phyloP scores from a whole-genome alignment of 441 rosid genomes.

The Breynia disticha region DNA sequence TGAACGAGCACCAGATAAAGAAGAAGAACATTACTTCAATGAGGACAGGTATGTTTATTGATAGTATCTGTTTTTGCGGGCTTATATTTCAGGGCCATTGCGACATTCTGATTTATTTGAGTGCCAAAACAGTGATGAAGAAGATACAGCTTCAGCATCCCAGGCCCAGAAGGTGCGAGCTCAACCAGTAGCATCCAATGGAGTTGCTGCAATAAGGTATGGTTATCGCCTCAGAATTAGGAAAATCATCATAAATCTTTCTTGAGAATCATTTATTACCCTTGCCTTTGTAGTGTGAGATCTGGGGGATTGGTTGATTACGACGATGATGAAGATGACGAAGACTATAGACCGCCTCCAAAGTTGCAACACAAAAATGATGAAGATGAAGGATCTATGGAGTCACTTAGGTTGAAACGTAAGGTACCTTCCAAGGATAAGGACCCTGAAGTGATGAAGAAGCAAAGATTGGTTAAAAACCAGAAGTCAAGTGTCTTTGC shows the following conservation, averaged over 20 bases:
- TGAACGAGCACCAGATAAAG: conserved; percentile 91
- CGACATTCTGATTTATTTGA: conserved; percentile 3
- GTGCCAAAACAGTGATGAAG: conserved; percentile 66
- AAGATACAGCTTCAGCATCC: conserved; percentile 81
- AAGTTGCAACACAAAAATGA: conserved; percentile 54
- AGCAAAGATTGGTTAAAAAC: conserved; percentile 51
- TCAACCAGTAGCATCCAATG: conserved; percentile 60
- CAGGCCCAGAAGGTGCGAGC: conserved; percentile 40
- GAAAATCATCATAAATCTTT: not conserved
- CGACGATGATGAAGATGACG: conserved; percentile 94
- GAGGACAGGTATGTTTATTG: conserved; percentile 60
- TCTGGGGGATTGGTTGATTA: conserved; percentile 89
- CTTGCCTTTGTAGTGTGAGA: conserved; percentile 38
- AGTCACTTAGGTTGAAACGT: conserved; percentile 61
- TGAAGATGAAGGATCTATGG: conserved; percentile 69
- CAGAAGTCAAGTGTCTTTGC: conserved; percentile 64
- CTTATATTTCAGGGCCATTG: not conserved
- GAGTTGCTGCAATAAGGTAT: conserved; percentile 66
- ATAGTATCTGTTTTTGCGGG: not conserved
- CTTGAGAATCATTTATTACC: conserved; percentile 9
- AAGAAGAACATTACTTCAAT: conserved; percentile 96
- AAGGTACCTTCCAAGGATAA: conserved; percentile 51
- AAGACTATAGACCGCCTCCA: conserved; percentile 84
- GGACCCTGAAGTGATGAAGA: conserved; percentile 60
- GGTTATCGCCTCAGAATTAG: conserved; percentile 10